Base-by-base conservation (phyloP, 345 rosid species). In the Salix exigua region DNA sequence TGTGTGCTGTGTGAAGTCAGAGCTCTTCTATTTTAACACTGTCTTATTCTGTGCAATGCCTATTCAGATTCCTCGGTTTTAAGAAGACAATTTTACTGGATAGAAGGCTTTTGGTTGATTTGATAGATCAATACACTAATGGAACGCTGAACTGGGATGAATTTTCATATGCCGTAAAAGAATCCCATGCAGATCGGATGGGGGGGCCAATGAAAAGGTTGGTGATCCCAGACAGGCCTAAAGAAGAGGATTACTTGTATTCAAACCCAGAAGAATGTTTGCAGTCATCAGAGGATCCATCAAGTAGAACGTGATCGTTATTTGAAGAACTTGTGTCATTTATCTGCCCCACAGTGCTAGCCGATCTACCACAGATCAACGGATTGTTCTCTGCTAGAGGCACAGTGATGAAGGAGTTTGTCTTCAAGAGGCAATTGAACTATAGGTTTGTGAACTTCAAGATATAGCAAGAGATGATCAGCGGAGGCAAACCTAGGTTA, bases 251-350 rank as follows among this genome's bases (percentile, higher is more conserved):
- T 60, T 93, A 92, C 81, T 96, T 93, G 85, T 96, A 89, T 76
- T 89, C 99, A 40, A 96, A 96, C 81, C 98, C 99, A 5, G 91
- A 93, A 72, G 99, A 96, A 78, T 96, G 99, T 75, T 86, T 96
- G 82, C 86, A 87, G 75, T 75, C 82, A 18, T 70, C 87, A 69
- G 84, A 85, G 53, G 88, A 82, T 73, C 66, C 73, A 5, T 42
- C 79, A 75, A 89, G 89, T 64, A 86, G 87, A 73, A 73, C 73
- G 4, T 89, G 84, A 87, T 77, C 46, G 2, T 53, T 69, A 23
- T 46, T 23, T 55, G 62, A 7, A 31, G 79, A 75, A 78, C 66
- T 74, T 68, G 74, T 40, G 68, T 53, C 60, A 1, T 69, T 77
- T 68, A 58, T 67, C 42, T 7, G 42, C 74, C 68, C 61, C 66